A percentile compares a stretch with the other conserved stretches of the same genome.
Evolutionary conservation across 2,329 filamentous ascomycete species (phyloP).

Genomic region (Colletotrichum camelliae): DNA sequence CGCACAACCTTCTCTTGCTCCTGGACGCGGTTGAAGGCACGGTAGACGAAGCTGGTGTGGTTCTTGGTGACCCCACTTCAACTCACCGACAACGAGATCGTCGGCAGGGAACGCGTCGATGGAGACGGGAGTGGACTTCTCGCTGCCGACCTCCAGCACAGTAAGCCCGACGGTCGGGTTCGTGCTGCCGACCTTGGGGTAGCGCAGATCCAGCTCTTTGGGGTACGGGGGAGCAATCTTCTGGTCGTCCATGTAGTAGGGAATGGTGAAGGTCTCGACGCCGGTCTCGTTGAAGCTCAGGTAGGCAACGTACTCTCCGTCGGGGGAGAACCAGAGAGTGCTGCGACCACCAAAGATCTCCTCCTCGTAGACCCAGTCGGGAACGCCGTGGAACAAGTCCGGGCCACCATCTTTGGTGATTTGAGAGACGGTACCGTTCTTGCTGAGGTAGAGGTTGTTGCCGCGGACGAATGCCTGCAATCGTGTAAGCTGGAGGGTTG

Average conservation of each 20-base stretch:
- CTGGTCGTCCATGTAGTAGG: constrained; percentile 68
- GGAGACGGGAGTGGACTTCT: constrained; percentile 48
- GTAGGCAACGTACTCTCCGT: constrained; percentile 90
- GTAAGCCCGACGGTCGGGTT: constrained; percentile 70
- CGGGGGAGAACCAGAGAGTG: constrained; percentile 94
- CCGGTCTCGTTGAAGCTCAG: constrained; percentile 85
- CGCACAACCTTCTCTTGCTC: constrained; percentile 67
- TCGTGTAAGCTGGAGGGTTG: neutral
- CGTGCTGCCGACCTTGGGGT: constrained; percentile 72
- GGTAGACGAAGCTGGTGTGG: constrained; percentile 67
- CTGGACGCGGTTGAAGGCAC: constrained; percentile 73
- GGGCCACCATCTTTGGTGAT: constrained; percentile 66
- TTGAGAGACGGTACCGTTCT: constrained; percentile 57
- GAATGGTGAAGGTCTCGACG: constrained; percentile 68
- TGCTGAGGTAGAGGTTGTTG: constrained; percentile 69
- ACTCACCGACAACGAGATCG: constrained; percentile 70
- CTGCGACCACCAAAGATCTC: constrained; percentile 72
- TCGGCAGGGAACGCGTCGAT: constrained; percentile 64
- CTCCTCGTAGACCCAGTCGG: constrained; percentile 86
- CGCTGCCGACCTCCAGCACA: constrained; percentile 57
- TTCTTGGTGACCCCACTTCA: constrained; percentile 69
- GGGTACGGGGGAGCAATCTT: constrained; percentile 66
- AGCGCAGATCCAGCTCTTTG: constrained; percentile 65
- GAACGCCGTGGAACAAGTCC: constrained; percentile 68
- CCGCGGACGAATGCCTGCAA: constrained; percentile 64